Base-by-base conservation (phyloP, 495 filamentous ascomycete genomes). In the Lepraria neglecta region DNA sequence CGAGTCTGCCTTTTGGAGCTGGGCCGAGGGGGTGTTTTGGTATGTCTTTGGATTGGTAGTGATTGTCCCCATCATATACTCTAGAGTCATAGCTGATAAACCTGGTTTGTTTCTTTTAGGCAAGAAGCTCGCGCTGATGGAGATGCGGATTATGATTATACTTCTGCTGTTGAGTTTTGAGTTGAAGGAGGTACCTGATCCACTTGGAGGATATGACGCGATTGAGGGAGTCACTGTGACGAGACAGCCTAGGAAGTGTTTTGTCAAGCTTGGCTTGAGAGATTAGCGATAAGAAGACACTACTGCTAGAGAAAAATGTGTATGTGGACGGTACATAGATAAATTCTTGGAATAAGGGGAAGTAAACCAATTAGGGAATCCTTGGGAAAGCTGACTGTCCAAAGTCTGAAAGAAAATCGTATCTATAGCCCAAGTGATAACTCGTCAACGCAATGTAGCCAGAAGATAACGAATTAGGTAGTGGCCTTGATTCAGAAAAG, bases 101-200 rank as follows among this genome's bases (percentile, higher is more conserved):
- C 6, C 45, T 47, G n/a, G n/a, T 24, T 19, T 24, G 5, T 47
- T 3, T 24, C 45, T 47, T 19, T 47, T 35, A 55, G 28, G 52
- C 31, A 35, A 56, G 52, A 35, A 42, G 30, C 52, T 56, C 31
- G 52, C 52, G 27, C 52, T 35, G 30, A 56, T 56, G 31, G 52
- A 56, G 52, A 35, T 56, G 52, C 30, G 52, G 0, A n/a, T 56
- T 35, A 56, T 56, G 30, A 56, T 56, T 2, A 38, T 56, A 19
- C 31, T 56, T 35, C 52, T 56, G 17, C 17, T 56, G n/a, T 14
- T 56, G 52, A 56, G 17, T 35, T 38, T 56, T 35, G 52, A 56
- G 4, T 40, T 35, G 31, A 40, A 19, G 19, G 17, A 19, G 30
- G 38, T 56, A 11, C 52, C 52, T 12, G 52, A 38, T 47, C n/a